These are phyloP conservation scores for Metschnikowia lachancei DNA, from an alignment of 805 yeast genomes.

Conservation along the genomic window DNA sequence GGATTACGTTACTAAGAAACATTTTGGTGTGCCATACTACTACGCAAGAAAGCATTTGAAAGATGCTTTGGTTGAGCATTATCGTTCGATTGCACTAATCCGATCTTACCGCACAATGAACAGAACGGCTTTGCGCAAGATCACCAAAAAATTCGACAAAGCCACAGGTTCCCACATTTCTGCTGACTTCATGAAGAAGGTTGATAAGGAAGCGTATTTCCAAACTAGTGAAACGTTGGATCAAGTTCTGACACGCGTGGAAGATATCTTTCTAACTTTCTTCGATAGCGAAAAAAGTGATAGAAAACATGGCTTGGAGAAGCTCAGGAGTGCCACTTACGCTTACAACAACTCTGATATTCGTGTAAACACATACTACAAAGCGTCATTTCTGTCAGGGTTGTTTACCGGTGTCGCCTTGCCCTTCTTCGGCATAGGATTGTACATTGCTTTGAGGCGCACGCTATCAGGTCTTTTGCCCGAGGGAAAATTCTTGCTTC, in stretches of 20 bases:
- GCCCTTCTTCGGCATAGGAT: constrained; percentile 62
- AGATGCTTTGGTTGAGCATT: constrained; percentile 66
- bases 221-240: constrained; percentile 66
- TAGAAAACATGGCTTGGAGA: constrained; percentile 68
- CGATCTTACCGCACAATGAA: constrained; percentile 73
- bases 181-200: constrained; percentile 51
- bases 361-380: constrained; percentile 34
- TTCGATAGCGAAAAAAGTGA: constrained; percentile 54
- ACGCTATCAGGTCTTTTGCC: constrained; percentile 39
- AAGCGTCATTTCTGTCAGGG: constrained; percentile 60
- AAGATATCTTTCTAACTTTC: constrained; percentile 60
- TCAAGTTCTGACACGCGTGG: constrained; percentile 57
- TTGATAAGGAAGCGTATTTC: constrained; percentile 54
- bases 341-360: constrained; percentile 33
- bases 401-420: constrained; percentile 64
- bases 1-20: constrained; percentile 47
- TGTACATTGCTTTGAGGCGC: constrained; percentile 49
- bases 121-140: constrained; percentile 84
- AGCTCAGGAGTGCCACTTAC: constrained; percentile 48
- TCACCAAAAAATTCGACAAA: constrained; percentile 89
- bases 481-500: constrained; percentile 63
- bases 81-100: constrained; percentile 67
- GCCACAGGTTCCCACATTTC: constrained; percentile 47
- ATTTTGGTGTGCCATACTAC: constrained; percentile 52
- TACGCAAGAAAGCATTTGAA: constrained; percentile 67